These are phyloP conservation scores for Polyplosphaeria fusca DNA, from an alignment of 495 filamentous ascomycete genomes.

Conservation along the genomic window DNA sequence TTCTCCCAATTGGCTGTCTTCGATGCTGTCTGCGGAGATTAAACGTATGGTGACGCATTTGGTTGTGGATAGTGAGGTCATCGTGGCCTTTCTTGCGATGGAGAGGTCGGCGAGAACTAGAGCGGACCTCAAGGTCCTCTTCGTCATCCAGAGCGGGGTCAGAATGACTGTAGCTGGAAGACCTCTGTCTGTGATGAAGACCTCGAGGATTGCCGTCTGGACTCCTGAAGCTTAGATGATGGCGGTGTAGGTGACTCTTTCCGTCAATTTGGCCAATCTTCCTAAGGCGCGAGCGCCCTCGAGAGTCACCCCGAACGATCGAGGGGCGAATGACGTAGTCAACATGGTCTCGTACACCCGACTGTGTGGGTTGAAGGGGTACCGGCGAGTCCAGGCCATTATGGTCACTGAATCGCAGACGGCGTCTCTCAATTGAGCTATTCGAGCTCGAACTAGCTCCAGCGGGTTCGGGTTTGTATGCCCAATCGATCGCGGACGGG, in stretches of 20 bases:
- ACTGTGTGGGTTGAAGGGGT: constrained; percentile 10
- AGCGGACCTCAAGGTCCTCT: background rate
- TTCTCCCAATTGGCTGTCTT: constrained; percentile 51
- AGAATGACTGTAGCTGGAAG: background rate
- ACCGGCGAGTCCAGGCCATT: background rate
- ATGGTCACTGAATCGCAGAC: background rate
- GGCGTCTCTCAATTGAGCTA: background rate
- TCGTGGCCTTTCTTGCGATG: background rate
- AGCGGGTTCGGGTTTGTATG: constrained; percentile 6
- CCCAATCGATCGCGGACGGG: constrained; percentile 24
- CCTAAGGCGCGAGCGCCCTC: constrained; percentile 4
- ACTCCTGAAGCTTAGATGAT: constrained; percentile 7
- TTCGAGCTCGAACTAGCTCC: background rate
- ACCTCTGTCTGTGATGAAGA: background rate
- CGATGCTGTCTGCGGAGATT: constrained; percentile 27
- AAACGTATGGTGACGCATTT: constrained; percentile 22
- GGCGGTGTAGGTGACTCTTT: background rate
- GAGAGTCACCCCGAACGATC: constrained; percentile 1
- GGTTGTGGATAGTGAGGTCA: constrained; percentile 19
- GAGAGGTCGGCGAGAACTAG: background rate
- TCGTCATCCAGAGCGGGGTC: constrained; percentile 8
- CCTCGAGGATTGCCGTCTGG: background rate
- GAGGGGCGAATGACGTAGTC: constrained; percentile 24
- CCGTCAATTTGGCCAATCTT: background rate
- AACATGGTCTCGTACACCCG: constrained; percentile 10